These are phyloP conservation scores for Middelhovenomyces tepae DNA, from an alignment of 805 yeast species.

Conservation along the genomic window DNA sequence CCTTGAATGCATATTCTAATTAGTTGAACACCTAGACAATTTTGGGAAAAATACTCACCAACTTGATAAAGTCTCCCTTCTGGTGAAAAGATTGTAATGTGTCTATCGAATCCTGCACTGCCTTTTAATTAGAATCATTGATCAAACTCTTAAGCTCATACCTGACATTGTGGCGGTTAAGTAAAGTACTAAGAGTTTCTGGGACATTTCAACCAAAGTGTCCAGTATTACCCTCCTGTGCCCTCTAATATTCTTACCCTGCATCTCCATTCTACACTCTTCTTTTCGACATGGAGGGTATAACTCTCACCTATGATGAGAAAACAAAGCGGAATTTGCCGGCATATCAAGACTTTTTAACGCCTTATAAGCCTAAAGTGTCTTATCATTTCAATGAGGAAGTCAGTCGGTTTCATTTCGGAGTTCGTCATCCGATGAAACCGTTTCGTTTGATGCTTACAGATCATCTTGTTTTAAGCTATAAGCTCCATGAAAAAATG, in stretches of 20 bases:
- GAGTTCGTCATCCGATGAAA: conserved; percentile 96
- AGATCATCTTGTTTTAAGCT: conserved; percentile 79
- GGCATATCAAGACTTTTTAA: conserved; percentile 35
- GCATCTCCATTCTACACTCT: too few relatives aligned
- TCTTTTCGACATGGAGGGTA: too few relatives aligned
- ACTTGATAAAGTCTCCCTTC: conserved; percentile 97
- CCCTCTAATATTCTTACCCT: too few relatives aligned
- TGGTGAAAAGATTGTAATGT: conserved; percentile 96
- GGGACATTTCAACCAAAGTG: not conserved
- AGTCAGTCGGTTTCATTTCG: conserved; percentile 77
- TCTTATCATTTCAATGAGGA: conserved; percentile 84
- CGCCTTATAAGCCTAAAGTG: conserved; percentile 35
- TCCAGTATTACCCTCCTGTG: too few relatives aligned
- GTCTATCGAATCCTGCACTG: conserved; percentile 97
- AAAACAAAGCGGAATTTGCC: conserved; percentile 39
- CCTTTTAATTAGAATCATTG: conserved; percentile 27
- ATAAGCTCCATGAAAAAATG: conserved; percentile 82
- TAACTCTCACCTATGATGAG: conserved; percentile 34
- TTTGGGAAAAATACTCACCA: conserved; percentile 16
- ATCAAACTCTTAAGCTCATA: conserved; percentile 15
- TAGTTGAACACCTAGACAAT: conserved; percentile 1
- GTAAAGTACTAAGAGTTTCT: conserved; percentile 1
- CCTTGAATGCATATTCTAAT: conserved; percentile 91
- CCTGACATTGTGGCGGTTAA: conserved; percentile 32
- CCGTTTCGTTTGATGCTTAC: conserved; percentile 91